Base-by-base conservation (phyloP, 1,284 basidiomycete genomes). In the Calocybe gambosa region DNA sequence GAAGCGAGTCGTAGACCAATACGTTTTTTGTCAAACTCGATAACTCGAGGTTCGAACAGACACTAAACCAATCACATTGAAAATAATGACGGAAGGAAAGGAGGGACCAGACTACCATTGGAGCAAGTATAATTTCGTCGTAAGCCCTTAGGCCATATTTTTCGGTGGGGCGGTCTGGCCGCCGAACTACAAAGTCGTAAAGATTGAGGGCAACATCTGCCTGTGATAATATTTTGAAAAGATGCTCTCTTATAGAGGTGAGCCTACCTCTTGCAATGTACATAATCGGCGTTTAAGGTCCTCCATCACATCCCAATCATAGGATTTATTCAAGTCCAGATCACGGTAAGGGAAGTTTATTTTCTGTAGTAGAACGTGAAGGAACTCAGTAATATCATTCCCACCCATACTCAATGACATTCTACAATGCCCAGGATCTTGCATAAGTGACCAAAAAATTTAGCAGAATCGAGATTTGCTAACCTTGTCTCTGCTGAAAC, bases 101-200 rank as follows among this genome's bases (percentile, higher is more conserved):
- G 45, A 38, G 42, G 25, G 25, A 44, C 1, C 40, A 42, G 43
- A 73, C 51, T 59, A 91, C 91, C 82, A 97, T 91, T 1, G 95
- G 91, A 0, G 93, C 93, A 29, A 99, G 71, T 48, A 98, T 94
- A 46, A 91, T 85, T 69, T 99, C 96, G 62, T 99, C 96, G 61
- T 98, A 99, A 3, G 89, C 86, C 23, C 93, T 81, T 46, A 98
- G 71, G 19, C 83, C 83, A 63, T 94, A 99, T 65, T 97, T 97
- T 59, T 86, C 78, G 2, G 93, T 88, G 13, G 82, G 70, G 49
- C 81, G 75, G 21, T 80, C 79, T 1, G 93, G 89, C 46, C 80
- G 70, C 19, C 94, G 76, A 9, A 93, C 86, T 26, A 85, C 78
- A 57, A 98, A 94, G 61, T 96, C 93, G 67, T 91, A 93, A 18